Base-by-base conservation (phyloP, 2,329 filamentous ascomycete genomes). In the Paecilomyces variotii region DNA sequence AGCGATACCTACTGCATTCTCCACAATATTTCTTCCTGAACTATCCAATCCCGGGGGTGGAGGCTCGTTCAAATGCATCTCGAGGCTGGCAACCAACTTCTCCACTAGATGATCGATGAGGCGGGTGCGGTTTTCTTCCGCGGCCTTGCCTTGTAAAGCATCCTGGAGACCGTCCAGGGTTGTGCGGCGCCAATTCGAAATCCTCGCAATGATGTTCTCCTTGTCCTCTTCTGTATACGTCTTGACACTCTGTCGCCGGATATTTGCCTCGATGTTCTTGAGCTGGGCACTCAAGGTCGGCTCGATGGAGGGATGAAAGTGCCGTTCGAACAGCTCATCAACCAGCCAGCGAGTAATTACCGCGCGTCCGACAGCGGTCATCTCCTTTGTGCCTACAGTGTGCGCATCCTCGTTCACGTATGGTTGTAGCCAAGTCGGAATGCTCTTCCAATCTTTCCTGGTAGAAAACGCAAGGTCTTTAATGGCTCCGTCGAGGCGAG, bases 401-500 rank as follows among this genome's bases (percentile, higher is more conserved):
- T 95, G 81, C 0, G 91, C 93, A 67, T 96, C 92, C 56, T 88
- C 82, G 72, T 93, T 97, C 63, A 96, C 89, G 57, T 86, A 90
- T 26, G 82, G 82, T 57, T 86, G 83, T 52, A 99, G 80, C 91
- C 91, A 97, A 4, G 80, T 71, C 0, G 94, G 94, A 57, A 97
- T 81, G 34, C 80, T 80, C 62, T 85, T 85, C 94, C 94, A 99
- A 70, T 95, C 89, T 75, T 97, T 97, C 62, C 94, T 88, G 63
- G 97, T 95, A 65, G 94, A 93, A 79, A 97, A 99, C 0, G 94
- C 87, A 9, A 99, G 81, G 71, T 99, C 95, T 71, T 91, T 94
- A 70, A 97, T 93, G 24, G 95, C 89, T 27, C 93, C 93, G 68
- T 97, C 94, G 54, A 99, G 82, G 25, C 94, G 87, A 70, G 88